Conservation (phyloP, 257 asterid species). For the Capsicum rhomboideum region DNA sequence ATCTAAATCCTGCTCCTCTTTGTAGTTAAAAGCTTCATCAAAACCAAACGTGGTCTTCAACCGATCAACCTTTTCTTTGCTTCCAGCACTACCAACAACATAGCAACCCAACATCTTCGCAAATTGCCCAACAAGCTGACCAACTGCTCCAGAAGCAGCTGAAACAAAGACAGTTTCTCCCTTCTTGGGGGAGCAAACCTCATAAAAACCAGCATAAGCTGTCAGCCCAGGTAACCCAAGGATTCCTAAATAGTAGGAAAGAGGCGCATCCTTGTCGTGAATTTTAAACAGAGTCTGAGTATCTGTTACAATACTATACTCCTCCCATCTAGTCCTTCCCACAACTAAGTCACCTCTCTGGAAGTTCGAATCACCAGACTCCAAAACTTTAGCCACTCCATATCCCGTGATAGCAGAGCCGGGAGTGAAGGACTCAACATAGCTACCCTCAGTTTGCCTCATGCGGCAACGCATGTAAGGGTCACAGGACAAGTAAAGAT, state of each 20-base stretch:
- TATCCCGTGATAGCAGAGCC: neutral
- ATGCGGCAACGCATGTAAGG: conserved; percentile 32
- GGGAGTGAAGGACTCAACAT: neutral
- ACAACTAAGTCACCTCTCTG: neutral
- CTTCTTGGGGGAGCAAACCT: neutral
- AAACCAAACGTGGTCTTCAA: neutral
- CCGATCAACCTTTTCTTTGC: neutral
- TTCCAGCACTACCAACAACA: neutral
- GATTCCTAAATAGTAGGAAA: neutral
- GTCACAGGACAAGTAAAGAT: conserved; percentile 44
- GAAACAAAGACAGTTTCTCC: neutral
- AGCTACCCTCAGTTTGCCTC: neutral
- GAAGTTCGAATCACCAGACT: neutral
- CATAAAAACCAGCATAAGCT: neutral
- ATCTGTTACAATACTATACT: neutral
- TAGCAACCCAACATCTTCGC: neutral
- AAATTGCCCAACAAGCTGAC: neutral
- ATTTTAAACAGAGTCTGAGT: neutral
- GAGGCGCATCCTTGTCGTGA: neutral
- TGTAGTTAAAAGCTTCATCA: neutral
- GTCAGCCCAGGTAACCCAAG: neutral
- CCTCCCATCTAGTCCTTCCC: neutral
- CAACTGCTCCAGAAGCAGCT: neutral
- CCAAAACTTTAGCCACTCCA: neutral
- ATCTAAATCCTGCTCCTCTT: neutral